phyloP scores from a whole-genome alignment of 2,329 filamentous ascomycete genomes.

The Lachnellula suecica region DNA sequence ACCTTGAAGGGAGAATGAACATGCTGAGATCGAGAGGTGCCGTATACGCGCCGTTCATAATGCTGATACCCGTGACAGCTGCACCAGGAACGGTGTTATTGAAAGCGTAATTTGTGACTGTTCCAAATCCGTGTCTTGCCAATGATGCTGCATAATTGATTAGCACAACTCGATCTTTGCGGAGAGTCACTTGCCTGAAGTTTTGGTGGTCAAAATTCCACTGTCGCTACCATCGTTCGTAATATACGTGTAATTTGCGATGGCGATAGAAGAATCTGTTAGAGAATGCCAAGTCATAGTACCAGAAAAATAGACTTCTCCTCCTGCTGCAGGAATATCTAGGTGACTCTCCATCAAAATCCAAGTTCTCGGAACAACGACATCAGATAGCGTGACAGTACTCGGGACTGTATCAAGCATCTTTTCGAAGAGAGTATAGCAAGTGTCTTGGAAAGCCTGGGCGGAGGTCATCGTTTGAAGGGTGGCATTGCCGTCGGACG shows the following conservation, averaged over 20 bases:
- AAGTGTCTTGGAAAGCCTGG: slow-evolving; percentile 4
- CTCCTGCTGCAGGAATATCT: slow-evolving; percentile 1
- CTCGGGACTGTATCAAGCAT: slow-evolving; percentile 14
- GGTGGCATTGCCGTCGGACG: slow-evolving; percentile 9
- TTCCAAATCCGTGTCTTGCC: not conserved
- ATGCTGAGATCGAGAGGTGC: not conserved
- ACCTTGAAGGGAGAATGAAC: not conserved
- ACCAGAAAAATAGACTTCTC: no score
- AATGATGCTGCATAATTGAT: not conserved
- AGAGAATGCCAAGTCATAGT: no score
- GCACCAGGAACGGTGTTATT: not conserved
- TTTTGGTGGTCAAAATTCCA: no score
- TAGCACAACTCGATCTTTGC: no score
- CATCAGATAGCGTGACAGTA: slow-evolving; percentile 10
- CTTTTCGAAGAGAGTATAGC: slow-evolving; percentile 10
- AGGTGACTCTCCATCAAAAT: slow-evolving; percentile 3
- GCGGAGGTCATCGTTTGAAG: not conserved
- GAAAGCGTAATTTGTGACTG: not conserved
- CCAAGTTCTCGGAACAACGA: slow-evolving; percentile 9
- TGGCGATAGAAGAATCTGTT: no score
- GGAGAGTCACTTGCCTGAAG: no score
- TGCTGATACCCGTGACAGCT: not conserved
- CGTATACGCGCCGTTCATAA: not conserved
- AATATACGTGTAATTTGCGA: no score
- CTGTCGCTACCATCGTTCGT: no score